Percentiles rank a stretch among this genome's conserved stretches.
Evolutionary conservation across 345 rosid genomes (phyloP).

Genomic region (Zanthoxylum bungeanum): DNA sequence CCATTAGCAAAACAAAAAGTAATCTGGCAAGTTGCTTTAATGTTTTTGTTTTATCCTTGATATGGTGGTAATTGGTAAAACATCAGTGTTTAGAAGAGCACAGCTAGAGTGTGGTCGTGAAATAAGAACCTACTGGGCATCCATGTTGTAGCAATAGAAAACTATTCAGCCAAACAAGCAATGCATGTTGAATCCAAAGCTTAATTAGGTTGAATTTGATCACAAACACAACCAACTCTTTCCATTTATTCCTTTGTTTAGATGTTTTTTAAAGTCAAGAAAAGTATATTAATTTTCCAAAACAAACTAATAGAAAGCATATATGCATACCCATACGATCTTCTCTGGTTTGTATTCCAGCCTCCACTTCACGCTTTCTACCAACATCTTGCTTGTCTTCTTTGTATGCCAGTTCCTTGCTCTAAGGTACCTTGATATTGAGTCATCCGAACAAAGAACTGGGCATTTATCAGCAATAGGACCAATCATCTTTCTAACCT

Average conservation of each 20-base stretch:
- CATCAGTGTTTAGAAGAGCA: background rate
- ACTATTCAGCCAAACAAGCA: background rate
- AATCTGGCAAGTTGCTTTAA: background rate
- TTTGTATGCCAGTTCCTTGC: slow-evolving; percentile 68
- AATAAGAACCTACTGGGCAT: background rate
- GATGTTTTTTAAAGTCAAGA: slow-evolving; percentile 1
- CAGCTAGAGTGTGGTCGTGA: background rate
- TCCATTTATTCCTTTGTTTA: background rate
- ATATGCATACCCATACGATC: slow-evolving; percentile 56
- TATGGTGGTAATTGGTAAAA: background rate
- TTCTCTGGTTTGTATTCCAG: too few relatives aligned
- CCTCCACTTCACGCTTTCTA: slow-evolving; percentile 57
- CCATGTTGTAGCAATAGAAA: background rate
- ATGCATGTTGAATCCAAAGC: background rate
- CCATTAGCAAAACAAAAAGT: background rate
- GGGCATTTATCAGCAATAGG: slow-evolving; percentile 52
- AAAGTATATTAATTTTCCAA: background rate
- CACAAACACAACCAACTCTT: background rate
- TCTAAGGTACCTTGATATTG: slow-evolving; percentile 53
- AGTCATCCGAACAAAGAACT: too few relatives aligned
- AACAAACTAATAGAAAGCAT: background rate
- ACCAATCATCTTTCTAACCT: slow-evolving; percentile 57
- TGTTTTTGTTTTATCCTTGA: background rate
- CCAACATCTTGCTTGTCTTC: slow-evolving; percentile 70
- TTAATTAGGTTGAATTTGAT: background rate